These are phyloP conservation scores for Pythium scleroteichum DNA, from an alignment of 352 stramenopile species.

Conservation along the genomic window DNA sequence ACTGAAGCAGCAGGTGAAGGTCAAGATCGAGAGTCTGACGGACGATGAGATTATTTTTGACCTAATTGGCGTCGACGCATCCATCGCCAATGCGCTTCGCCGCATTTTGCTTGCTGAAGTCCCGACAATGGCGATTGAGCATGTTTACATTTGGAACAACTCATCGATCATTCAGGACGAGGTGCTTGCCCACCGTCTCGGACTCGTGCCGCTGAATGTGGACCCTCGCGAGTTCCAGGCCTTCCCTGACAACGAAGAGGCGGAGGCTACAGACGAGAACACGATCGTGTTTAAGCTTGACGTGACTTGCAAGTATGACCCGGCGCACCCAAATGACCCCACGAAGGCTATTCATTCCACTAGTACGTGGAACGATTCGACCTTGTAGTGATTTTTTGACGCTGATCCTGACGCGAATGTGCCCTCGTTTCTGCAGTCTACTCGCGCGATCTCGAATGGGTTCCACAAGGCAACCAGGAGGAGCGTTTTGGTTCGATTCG, in stretches of 20 bases:
- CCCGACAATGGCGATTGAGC: conserved; percentile 93
- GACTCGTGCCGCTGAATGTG: conserved; percentile 82
- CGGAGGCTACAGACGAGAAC: conserved; percentile 94
- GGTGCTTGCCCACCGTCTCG: conserved; percentile 90
- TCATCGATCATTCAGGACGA: conserved; percentile 94
- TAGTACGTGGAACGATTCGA: conserved; percentile 32
- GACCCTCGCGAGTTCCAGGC: conserved; percentile 86
- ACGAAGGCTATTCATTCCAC: conserved; percentile 67
- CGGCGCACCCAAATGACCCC: conserved; percentile 61
- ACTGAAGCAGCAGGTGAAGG: conserved; percentile 82
- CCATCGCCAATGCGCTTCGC: conserved; percentile 91
- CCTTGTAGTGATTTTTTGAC: background rate
- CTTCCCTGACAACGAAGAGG: conserved; percentile 87
- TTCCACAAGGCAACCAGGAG: conserved; percentile 95
- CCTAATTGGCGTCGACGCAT: conserved; percentile 89
- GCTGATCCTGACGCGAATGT: conserved; percentile 2
- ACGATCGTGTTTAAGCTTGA: conserved; percentile 96
- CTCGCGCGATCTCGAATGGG: conserved; percentile 93
- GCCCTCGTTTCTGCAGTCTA: conserved; percentile 82
- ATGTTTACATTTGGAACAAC: conserved; percentile 95
- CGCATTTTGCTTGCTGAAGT: conserved; percentile 91
- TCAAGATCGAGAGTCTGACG: conserved; percentile 81
- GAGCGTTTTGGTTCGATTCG: conserved; percentile 85
- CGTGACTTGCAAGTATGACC: conserved; percentile 86
- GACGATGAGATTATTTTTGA: conserved; percentile 93